Evolutionary conservation across 768 basidiomycete genomes (phyloP).

Genomic region (Tylopilus subfusipes): DNA sequence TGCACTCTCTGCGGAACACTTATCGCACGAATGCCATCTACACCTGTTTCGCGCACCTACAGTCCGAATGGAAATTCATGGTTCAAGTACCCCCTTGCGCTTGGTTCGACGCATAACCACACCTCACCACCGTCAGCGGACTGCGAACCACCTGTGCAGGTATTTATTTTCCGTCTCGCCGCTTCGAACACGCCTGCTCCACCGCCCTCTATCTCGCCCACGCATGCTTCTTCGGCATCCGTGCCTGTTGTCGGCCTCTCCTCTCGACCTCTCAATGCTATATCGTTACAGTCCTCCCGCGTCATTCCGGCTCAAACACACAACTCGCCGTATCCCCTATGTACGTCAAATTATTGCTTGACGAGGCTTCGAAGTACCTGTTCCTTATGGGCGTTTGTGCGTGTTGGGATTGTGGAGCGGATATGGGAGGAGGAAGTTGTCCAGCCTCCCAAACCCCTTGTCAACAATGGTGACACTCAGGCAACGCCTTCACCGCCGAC

Average conservation of each 20-base stretch:
- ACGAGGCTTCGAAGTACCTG: constrained; percentile 81
- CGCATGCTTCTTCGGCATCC: constrained; percentile 31
- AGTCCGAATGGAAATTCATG: constrained; percentile 52
- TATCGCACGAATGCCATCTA: constrained; percentile 45
- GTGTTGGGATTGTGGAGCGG: constrained; percentile 76
- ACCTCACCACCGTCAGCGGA: constrained; percentile 28
- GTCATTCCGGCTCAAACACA: constrained; percentile 22
- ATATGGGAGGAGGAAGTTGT: constrained; percentile 81
- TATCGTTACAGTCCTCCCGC: constrained; percentile 43
- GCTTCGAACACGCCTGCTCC: constrained; percentile 24
- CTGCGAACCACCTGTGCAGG: constrained; percentile 38
- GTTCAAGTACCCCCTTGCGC: constrained; percentile 51
- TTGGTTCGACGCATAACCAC: constrained; percentile 29
- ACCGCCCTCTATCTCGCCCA: constrained; percentile 21
- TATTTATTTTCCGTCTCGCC: constrained; percentile 68
- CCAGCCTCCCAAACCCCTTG: constrained; percentile 29
- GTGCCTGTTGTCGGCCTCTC: constrained; percentile 27
- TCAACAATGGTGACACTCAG: constrained; percentile 10
- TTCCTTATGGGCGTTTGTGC: constrained; percentile 85
- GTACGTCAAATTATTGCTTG: constrained; percentile 83
- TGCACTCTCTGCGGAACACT: constrained; percentile 78
- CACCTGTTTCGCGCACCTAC: constrained; percentile 30
- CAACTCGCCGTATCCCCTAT: constrained; percentile 58
- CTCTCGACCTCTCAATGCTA: constrained; percentile 20
- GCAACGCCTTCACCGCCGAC: neutral